These are phyloP conservation scores for Amaranthus cruentus DNA, from an alignment of 148 eudicot genomes.

Conservation along the genomic window DNA sequence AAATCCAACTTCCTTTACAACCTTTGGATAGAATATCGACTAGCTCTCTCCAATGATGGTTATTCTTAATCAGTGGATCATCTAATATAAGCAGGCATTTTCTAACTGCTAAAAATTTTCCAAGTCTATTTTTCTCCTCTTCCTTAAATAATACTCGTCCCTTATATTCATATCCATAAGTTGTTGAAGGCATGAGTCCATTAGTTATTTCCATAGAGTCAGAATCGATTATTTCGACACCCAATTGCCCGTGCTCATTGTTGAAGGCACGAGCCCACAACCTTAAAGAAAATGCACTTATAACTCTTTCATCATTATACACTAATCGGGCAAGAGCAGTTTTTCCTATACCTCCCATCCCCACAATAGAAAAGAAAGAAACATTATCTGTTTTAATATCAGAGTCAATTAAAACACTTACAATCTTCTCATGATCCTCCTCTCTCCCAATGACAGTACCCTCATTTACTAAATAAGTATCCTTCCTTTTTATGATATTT, in stretches of 20 bases:
- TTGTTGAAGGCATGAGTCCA: too few species aligned
- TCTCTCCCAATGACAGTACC: constrained; percentile 2
- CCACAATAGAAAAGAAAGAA: neutral
- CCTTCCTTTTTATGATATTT: neutral
- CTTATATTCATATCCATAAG: neutral
- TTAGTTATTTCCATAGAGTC: neutral
- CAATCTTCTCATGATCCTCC: neutral
- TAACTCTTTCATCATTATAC: neutral
- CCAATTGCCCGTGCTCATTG: neutral
- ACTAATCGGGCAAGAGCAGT: neutral
- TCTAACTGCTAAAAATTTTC: neutral
- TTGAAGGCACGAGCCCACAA: too few species aligned
- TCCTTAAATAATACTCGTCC: neutral
- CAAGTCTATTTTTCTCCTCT: neutral
- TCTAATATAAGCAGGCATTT: neutral
- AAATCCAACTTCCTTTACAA: neutral
- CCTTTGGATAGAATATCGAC: neutral
- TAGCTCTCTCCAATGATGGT: neutral
- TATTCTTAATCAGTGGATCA: neutral
- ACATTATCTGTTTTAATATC: neutral
- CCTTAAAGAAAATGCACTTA: too few species aligned
- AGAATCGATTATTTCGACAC: neutral
- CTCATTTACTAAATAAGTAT: neutral
- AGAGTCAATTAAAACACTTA: neutral
- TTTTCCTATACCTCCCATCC: neutral